Evolutionary conservation across 2,329 filamentous ascomycete genomes (phyloP).

Genomic region (Aspergillus sp.): DNA sequence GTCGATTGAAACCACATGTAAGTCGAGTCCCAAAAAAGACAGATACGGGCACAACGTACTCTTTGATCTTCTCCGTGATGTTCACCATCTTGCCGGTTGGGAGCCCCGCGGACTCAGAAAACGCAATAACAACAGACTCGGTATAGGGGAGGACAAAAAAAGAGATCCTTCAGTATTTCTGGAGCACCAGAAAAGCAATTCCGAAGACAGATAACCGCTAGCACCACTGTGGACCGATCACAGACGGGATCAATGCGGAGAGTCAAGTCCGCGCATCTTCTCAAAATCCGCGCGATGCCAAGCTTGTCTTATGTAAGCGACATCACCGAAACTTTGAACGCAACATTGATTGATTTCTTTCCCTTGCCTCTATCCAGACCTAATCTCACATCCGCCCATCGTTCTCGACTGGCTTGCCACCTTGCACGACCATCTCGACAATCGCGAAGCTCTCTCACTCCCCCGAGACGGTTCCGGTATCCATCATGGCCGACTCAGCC

Average conservation of each 20-base stretch:
- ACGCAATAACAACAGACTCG: neutral
- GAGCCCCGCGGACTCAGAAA: slow-evolving; percentile 24
- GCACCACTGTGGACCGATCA: neutral
- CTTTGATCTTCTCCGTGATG: slow-evolving; percentile 99
- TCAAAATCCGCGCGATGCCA: slow-evolving; percentile 22
- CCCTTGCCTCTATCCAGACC: slow-evolving; percentile 4
- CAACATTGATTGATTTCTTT: neutral
- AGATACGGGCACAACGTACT: slow-evolving; percentile 55
- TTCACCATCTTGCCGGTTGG: slow-evolving; percentile 75
- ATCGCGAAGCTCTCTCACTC: too few relatives aligned
- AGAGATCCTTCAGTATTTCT: neutral
- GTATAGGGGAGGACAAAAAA: neutral
- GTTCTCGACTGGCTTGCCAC: too few relatives aligned
- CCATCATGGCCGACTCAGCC: slow-evolving; percentile 29
- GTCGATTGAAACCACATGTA: slow-evolving; percentile 6
- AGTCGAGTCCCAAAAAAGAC: slow-evolving; percentile 1
- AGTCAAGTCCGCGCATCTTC: slow-evolving; percentile 8
- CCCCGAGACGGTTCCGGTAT: too few relatives aligned
- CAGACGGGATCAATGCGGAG: neutral
- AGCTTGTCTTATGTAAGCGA: slow-evolving; percentile 18
- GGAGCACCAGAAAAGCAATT: neutral
- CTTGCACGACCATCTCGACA: too few relatives aligned
- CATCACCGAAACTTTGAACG: slow-evolving; percentile 5
- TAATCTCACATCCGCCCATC: neutral
- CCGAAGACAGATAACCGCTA: neutral